These are phyloP conservation scores for Ormosia semicastrata DNA, from an alignment of 306 rosid species.

Conservation along the genomic window DNA sequence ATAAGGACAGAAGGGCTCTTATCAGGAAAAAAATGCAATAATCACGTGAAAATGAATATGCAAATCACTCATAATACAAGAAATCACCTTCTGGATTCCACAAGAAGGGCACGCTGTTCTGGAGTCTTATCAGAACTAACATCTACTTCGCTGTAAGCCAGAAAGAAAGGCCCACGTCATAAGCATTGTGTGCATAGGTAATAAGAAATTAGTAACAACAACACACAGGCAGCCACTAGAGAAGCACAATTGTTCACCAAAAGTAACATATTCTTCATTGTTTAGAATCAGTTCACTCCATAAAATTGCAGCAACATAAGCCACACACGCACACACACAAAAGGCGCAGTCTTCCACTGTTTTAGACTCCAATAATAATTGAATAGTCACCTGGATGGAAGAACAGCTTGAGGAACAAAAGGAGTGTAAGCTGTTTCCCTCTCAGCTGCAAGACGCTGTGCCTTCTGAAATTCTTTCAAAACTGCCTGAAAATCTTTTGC, in stretches of 20 bases:
- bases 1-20: background rate
- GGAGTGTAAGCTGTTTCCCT: constrained; percentile 93
- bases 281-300: background rate
- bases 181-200: constrained; percentile 11
- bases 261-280: background rate
- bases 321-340: background rate
- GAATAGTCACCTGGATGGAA: constrained; percentile 64
- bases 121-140: constrained; percentile 49
- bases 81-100: constrained; percentile 80
- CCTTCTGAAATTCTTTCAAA: constrained; percentile 92
- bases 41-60: background rate
- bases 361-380: constrained; percentile 18
- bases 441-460: constrained; percentile 96
- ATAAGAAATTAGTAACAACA: background rate
- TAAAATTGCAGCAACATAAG: constrained; percentile 3
- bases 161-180: constrained; percentile 19
- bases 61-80: background rate
- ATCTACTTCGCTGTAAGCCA: constrained; percentile 55
- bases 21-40: background rate
- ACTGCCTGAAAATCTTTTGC: constrained; percentile 97
- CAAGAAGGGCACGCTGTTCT: constrained; percentile 83
- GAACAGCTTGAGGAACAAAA: constrained; percentile 74
- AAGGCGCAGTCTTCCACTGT: background rate
- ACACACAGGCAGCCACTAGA: background rate
- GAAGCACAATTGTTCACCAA: background rate